Percentiles rank a stretch among this genome's conserved stretches.
These are phyloP conservation scores for Schizonepeta tenuifolia DNA, from an alignment of 257 asterid genomes.

Conservation along the genomic window DNA sequence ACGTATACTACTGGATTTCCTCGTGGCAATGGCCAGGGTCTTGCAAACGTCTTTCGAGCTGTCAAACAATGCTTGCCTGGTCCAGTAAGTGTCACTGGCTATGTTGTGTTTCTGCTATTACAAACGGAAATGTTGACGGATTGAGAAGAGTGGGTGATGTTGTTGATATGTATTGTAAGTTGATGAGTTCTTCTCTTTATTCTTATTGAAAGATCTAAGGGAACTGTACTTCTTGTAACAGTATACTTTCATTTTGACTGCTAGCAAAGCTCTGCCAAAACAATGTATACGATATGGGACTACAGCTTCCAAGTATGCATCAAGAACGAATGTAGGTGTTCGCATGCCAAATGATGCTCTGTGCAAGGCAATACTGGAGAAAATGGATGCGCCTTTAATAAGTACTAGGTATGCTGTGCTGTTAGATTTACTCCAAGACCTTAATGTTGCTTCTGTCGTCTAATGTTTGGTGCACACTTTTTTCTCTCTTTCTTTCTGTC, in stretches of 20 bases:
- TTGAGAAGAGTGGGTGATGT: not conserved
- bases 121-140: not conserved
- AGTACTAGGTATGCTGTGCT: conserved; percentile 67
- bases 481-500: not conserved
- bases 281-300: conserved; percentile 79
- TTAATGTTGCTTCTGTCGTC: not conserved
- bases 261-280: conserved; percentile 85
- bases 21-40: conserved; percentile 73
- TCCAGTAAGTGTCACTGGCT: conserved; percentile 59
- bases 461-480: not conserved
- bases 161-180: conserved; percentile 6
- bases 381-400: conserved; percentile 81
- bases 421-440: conserved; percentile 12
- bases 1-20: conserved; percentile 92
- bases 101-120: not conserved
- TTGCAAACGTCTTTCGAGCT: conserved; percentile 69
- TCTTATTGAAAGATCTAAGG: conserved; percentile 18
- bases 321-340: conserved; percentile 81
- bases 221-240: conserved; percentile 40
- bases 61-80: conserved; percentile 91
- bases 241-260: conserved; percentile 91
- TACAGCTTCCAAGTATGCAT: conserved; percentile 67
- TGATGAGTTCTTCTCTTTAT: conserved; percentile 12
- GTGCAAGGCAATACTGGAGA: conserved; percentile 76
- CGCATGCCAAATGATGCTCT: conserved; percentile 91